Conservation (phyloP, 306 rosid genomes). For the Medicago truncatula region MtrunA17r5.0-ANR NC_053044.1:10409001-10409500, state of each 20-base stretch:
- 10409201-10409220: not conserved
- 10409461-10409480: constrained; percentile 87
- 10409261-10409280: not conserved
- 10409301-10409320: not conserved
- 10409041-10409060: not conserved
- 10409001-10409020: not conserved
- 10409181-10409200: not conserved
- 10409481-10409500: constrained; percentile 89
- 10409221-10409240: not conserved
- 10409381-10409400: constrained; percentile 86
- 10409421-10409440: constrained; percentile 90
- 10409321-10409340: not conserved
- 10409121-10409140: not conserved
- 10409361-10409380: constrained; percentile 94
- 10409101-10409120: not conserved
- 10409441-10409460: constrained; percentile 96
- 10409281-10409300: not conserved
- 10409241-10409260: too few relatives aligned
- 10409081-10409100: not conserved
- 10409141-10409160: not conserved
- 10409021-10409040: not conserved
- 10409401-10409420: constrained; percentile 83
- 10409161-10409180: not conserved
- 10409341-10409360: not conserved
- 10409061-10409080: not conserved